Evolutionary conservation across 139 green algal species (phyloP).

Genomic region (Picocystis salinarum): DNA sequence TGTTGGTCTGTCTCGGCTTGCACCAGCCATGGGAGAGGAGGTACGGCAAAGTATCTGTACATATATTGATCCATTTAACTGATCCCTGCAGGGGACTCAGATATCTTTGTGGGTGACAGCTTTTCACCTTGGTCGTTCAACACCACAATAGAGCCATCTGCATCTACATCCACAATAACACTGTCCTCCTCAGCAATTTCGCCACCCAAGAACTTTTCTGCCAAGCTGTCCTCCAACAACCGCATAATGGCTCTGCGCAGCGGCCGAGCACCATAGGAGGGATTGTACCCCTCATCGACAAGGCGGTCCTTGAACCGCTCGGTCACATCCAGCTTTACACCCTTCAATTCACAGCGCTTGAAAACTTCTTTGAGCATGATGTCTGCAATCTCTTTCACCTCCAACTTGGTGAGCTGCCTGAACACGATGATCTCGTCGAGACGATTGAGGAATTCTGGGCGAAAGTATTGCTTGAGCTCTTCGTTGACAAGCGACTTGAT

Average conservation of each 20-base stretch:
- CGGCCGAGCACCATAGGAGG: constrained; percentile 87
- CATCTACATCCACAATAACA: constrained; percentile 1
- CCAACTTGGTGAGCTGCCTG: constrained; percentile 90
- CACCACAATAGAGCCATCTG: neutral
- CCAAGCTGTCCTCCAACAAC: constrained; percentile 89
- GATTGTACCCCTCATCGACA: constrained; percentile 98
- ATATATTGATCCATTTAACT: no score
- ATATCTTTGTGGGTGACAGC: no score
- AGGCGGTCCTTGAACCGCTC: constrained; percentile 58
- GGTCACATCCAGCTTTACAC: constrained; percentile 48
- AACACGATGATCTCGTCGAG: constrained; percentile 99
- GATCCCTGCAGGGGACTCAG: no score
- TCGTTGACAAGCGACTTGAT: constrained; percentile 95
- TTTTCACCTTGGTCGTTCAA: no score
- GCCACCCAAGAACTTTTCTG: constrained; percentile 76
- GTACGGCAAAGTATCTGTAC: no score
- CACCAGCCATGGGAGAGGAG: no score
- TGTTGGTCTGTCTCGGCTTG: no score
- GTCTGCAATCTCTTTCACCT: constrained; percentile 96
- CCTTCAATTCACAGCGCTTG: constrained; percentile 76
- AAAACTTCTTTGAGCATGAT: constrained; percentile 96
- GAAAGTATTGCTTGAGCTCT: constrained; percentile 98
- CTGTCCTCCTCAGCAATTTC: constrained; percentile 63
- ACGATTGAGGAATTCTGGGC: constrained; percentile 94
- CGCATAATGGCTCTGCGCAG: constrained; percentile 96